Percentiles rank a stretch among this genome's conserved stretches.
phyloP scores from a whole-genome alignment of 2,329 filamentous ascomycete genomes.

The Nigrospora oryzae region DNA sequence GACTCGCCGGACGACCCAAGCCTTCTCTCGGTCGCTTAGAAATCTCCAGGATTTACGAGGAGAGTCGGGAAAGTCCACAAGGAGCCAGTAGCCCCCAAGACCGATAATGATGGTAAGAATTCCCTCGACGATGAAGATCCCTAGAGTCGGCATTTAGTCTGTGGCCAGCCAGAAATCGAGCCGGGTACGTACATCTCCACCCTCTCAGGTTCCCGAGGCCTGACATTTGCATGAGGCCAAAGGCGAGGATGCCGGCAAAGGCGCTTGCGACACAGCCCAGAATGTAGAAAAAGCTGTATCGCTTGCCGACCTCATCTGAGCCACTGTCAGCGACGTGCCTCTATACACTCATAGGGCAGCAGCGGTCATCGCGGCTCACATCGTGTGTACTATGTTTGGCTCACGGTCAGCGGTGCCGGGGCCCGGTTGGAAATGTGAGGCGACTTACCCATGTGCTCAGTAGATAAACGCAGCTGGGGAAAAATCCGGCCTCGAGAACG shows the following conservation, averaged over 20 bases:
- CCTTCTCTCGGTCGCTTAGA: conserved; percentile 27
- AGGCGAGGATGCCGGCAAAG: conserved; percentile 62
- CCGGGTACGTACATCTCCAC: conserved; percentile 61
- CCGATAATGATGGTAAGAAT: conserved; percentile 42
- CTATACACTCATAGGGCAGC: not conserved
- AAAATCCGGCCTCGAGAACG: conserved; percentile 62
- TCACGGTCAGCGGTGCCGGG: no score
- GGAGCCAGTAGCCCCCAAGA: conserved; percentile 27
- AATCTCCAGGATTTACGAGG: conserved; percentile 28
- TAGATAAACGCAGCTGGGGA: conserved; percentile 62
- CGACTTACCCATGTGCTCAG: conserved; percentile 25
- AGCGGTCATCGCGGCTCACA: conserved; percentile 32
- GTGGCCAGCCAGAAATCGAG: conserved; percentile 26
- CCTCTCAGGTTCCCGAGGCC: conserved; percentile 45
- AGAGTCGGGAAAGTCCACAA: conserved; percentile 42
- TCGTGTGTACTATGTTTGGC: conserved; percentile 45
- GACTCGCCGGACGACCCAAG: conserved; percentile 28
- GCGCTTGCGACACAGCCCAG: conserved; percentile 58
- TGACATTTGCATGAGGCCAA: conserved; percentile 58
- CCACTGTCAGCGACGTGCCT: not conserved
- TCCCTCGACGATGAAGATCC: conserved; percentile 31
- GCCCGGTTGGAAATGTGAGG: not conserved
- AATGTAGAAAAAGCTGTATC: conserved; percentile 62
- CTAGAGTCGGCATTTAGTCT: not conserved
- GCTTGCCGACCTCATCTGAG: conserved; percentile 57